phyloP scores from a whole-genome alignment of 192 early-diverging fungal species.

The Backusella liffmaniae region DNA sequence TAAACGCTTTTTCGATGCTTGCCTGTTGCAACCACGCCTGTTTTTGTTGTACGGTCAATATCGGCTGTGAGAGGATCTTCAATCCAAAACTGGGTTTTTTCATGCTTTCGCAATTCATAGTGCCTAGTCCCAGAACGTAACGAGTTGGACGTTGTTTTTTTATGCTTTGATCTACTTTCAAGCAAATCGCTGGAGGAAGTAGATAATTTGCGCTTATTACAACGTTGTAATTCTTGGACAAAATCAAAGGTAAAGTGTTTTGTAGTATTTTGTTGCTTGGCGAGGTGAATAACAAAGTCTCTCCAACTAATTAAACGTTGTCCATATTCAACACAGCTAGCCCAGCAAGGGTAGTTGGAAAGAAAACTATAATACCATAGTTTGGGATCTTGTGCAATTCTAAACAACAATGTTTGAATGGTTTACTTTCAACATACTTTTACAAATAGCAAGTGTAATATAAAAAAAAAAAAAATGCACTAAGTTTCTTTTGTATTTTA shows the following conservation, averaged over 20 bases:
- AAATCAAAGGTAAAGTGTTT: slow-evolving; percentile 13
- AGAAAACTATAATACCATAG: slow-evolving; percentile 31
- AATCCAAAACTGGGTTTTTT: slow-evolving; percentile 23
- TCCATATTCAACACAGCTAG: slow-evolving; percentile 13
- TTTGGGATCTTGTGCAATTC: slow-evolving; percentile 26
- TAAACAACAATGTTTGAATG: slow-evolving; percentile 6
- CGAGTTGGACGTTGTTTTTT: not conserved
- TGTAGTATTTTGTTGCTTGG: slow-evolving; percentile 12
- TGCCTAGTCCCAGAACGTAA: not conserved
- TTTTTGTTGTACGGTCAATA: slow-evolving; percentile 24
- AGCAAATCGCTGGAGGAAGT: not conserved
- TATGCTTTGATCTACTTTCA: not conserved
- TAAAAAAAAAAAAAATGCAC: not conserved
- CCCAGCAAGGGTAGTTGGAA: slow-evolving; percentile 16
- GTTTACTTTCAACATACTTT: not conserved
- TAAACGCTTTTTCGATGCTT: slow-evolving; percentile 22
- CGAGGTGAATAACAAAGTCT: slow-evolving; percentile 26
- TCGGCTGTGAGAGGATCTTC: slow-evolving; percentile 35
- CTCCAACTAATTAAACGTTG: slow-evolving; percentile 25
- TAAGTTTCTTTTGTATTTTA: not conserved
- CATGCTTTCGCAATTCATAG: not conserved
- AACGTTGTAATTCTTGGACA: not conserved
- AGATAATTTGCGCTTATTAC: not conserved
- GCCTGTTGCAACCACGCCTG: slow-evolving; percentile 33
- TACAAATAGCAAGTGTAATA: not conserved